These are phyloP conservation scores for Martensiomyces pterosporus DNA, from an alignment of 192 early-diverging fungal genomes.

Conservation along the genomic window DNA sequence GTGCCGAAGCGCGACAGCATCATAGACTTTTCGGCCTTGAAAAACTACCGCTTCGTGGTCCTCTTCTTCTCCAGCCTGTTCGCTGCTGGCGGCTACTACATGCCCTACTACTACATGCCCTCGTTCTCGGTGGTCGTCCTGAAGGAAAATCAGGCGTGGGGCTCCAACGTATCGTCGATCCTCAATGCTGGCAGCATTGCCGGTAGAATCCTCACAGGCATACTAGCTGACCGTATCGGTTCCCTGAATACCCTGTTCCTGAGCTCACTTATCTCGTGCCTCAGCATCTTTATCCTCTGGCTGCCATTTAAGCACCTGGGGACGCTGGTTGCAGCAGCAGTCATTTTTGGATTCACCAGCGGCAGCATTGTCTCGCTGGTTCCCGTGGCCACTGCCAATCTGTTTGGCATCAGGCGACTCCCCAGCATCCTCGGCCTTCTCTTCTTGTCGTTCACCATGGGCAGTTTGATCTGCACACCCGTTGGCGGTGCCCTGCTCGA, in stretches of 20 bases:
- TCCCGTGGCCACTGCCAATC: constrained; percentile 40
- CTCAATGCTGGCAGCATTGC: constrained; percentile 53
- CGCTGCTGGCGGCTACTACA: constrained; percentile 43
- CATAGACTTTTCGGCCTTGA: constrained; percentile 22
- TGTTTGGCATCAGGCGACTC: constrained; percentile 33
- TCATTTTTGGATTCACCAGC: constrained; percentile 46
- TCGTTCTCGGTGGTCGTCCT: constrained; percentile 13
- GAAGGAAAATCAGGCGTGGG: constrained; percentile 20
- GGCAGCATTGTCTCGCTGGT: constrained; percentile 7
- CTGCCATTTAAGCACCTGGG: constrained; percentile 28
- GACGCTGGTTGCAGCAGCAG: constrained; percentile 23
- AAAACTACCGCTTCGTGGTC: constrained; percentile 14
- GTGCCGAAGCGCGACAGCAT: not conserved
- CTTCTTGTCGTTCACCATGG: too few species aligned
- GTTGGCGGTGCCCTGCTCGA: constrained; percentile 35
- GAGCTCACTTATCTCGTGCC: constrained; percentile 12
- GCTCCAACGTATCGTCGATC: constrained; percentile 49
- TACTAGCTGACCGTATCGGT: constrained; percentile 50
- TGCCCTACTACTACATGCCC: constrained; percentile 49
- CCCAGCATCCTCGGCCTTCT: constrained; percentile 44
- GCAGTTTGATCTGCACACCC: constrained; percentile 20
- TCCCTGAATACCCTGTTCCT: constrained; percentile 50
- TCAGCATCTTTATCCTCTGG: constrained; percentile 30
- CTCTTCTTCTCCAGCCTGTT: constrained; percentile 17
- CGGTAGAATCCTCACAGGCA: constrained; percentile 53